phyloP scores from a whole-genome alignment of 805 yeast genomes.

The Candida tibetensis region DNA sequence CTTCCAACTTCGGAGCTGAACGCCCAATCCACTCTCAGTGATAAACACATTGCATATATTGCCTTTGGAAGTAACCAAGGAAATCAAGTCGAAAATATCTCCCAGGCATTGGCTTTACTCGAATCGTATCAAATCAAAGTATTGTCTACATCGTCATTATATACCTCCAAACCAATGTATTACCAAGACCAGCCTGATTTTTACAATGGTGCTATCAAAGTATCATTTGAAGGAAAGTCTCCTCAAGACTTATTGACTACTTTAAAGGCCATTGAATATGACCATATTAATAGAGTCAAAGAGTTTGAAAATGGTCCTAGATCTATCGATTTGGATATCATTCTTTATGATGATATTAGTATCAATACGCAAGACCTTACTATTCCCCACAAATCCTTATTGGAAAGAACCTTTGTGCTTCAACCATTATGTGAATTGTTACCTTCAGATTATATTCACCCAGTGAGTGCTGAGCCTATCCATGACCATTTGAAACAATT shows the following conservation, averaged over 20 bases:
- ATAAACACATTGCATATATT: conserved; percentile 56
- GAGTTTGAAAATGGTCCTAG: conserved; percentile 89
- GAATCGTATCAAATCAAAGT: conserved; percentile 43
- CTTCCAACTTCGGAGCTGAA: conserved; percentile 28
- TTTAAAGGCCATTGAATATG: conserved; percentile 77
- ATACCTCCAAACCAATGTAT: conserved; percentile 93
- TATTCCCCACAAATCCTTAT: conserved; percentile 85
- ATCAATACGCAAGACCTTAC: conserved; percentile 57
- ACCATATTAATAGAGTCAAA: conserved; percentile 67
- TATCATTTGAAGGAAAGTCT: conserved; percentile 50
- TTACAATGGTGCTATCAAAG: conserved; percentile 75
- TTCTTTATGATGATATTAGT: conserved; percentile 62
- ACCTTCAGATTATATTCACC: conserved; percentile 67
- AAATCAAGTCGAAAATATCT: conserved; percentile 60
- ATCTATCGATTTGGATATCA: conserved; percentile 82
- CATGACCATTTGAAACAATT: conserved; percentile 63
- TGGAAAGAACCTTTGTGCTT: conserved; percentile 86
- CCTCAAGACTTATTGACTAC: conserved; percentile 64
- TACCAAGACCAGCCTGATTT: conserved; percentile 75
- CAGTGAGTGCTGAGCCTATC: conserved; percentile 81
- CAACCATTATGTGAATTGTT: conserved; percentile 84
- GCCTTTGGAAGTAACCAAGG: conserved; percentile 94
- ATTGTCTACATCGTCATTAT: conserved; percentile 67
- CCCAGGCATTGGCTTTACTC: conserved; percentile 50
- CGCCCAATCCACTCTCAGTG: conserved; percentile 4